phyloP scores from a whole-genome alignment of 768 basidiomycete species.

The Collybia mongolica region DNA sequence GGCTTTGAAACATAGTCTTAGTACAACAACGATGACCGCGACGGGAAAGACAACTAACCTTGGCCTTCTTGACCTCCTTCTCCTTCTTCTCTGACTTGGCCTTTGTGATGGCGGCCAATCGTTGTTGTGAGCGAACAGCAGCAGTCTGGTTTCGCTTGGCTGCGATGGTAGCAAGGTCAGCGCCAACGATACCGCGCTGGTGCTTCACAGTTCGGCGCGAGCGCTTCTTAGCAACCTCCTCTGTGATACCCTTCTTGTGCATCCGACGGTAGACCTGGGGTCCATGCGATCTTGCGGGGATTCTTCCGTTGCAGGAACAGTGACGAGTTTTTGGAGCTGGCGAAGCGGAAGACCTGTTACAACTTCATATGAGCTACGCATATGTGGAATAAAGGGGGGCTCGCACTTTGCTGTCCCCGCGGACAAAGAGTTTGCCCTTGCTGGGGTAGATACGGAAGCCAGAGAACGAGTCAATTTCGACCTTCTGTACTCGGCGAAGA shows the following conservation, averaged over 20 bases:
- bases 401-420: constrained; percentile 91
- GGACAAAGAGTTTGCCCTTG: constrained; percentile 94
- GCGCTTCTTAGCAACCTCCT: constrained; percentile 99
- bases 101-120: constrained; percentile 85
- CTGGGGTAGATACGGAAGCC: constrained; percentile 97
- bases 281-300: constrained; percentile 99
- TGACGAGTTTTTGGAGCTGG: constrained; percentile 88
- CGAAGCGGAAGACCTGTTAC: constrained; percentile 90
- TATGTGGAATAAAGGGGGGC: neutral
- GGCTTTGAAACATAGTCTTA: constrained; percentile 37
- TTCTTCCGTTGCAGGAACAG: constrained; percentile 99
- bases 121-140: constrained; percentile 76
- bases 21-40: constrained; percentile 1
- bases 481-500: constrained; percentile 61
- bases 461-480: constrained; percentile 98
- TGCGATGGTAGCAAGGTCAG: constrained; percentile 87
- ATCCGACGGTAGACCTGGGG: constrained; percentile 88
- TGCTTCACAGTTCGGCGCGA: constrained; percentile 96
- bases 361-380: neutral
- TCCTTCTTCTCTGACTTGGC: constrained; percentile 97
- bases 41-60: constrained; percentile 44
- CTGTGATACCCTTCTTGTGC: constrained; percentile 99
- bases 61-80: constrained; percentile 89
- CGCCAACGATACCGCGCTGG: constrained; percentile 97
- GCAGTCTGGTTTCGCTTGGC: constrained; percentile 93